Evolutionary conservation across 768 basidiomycete genomes (phyloP), one percentile per base, ranked within the genome.

Genomic region (Hypholoma fasciculare): DNA sequence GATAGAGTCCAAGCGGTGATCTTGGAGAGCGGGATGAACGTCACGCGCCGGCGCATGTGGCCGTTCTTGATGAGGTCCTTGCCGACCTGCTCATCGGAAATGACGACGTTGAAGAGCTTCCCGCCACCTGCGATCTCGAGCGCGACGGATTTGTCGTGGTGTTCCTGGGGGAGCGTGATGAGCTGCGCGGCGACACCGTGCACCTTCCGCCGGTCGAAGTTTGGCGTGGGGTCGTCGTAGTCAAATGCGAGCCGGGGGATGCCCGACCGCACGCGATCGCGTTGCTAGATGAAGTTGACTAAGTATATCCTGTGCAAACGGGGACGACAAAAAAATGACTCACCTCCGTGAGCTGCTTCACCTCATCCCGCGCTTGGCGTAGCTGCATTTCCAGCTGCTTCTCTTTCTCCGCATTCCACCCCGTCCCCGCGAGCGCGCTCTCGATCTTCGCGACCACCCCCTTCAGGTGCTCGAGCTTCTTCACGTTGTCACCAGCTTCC

Each of bases 11-110:
- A 83, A 1, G 86, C 80, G 52, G 83, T 85, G 67, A 99, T 96
- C 76, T 94, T 96, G 72, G 89, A 96, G 49, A 99, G 76, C 0
- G 96, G 96, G 63, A 98, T 94, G 71, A 97, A 86, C 0, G 94
- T 97, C 17, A 96, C 91, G 17, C 95, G 86, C 72, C 90, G 94
- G 76, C 85, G 88, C 63, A 98, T 83, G 49, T 78, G 67, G 11
- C 81, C 80, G 48, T 89, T 85, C 68, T 90, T 83, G 48, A 98
- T 76, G 23, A 98, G 80, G 27, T 90, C 86, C 64, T 90, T 91
- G 27, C 94, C 96, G 46, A 96, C 85, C 56, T 82, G 82, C 72
- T 98, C 95, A 67, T 96, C 87, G 62, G 96, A 87, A 7, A 98
- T 92, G 26, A 98, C 90, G 38, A 98, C 93, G 61, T 98, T 94